Evolutionary conservation across 1,139 yeast species (phyloP).

Genomic region (Debaryomyces sp.): DNA sequence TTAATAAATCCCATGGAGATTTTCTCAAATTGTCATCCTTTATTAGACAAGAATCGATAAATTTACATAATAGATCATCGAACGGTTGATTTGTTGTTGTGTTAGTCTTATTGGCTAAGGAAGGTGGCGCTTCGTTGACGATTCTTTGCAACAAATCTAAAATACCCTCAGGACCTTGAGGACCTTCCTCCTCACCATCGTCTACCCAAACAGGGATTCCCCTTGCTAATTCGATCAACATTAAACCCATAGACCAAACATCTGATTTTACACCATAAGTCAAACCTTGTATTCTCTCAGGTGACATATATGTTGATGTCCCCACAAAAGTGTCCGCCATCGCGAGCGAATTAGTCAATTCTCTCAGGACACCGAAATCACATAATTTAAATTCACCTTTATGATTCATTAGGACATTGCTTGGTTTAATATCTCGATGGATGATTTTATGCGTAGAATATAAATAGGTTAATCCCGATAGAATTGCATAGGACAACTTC

Average conservation of each 20-base stretch:
- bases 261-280: constrained; percentile 92
- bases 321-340: constrained; percentile 96
- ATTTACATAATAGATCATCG: constrained; percentile 53
- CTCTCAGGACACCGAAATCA: constrained; percentile 94
- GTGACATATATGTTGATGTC: constrained; percentile 96
- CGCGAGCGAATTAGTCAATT: constrained; percentile 80
- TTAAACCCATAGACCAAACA: constrained; percentile 93
- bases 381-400: constrained; percentile 82
- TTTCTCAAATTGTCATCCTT: constrained; percentile 67
- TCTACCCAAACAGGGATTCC: constrained; percentile 61
- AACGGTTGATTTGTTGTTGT: constrained; percentile 28
- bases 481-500: constrained; percentile 74
- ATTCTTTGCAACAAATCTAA: constrained; percentile 87
- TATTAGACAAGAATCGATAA: constrained; percentile 68
- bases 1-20: constrained; percentile 60
- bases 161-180: constrained; percentile 74
- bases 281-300: constrained; percentile 94
- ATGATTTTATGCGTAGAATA: constrained; percentile 84
- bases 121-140: constrained; percentile 91
- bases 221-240: constrained; percentile 84
- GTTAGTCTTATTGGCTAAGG: constrained; percentile 40
- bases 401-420: constrained; percentile 67
- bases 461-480: constrained; percentile 79
- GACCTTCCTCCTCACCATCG: constrained; percentile 24
- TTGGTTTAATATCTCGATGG: constrained; percentile 91